Base-by-base conservation (phyloP, 768 basidiomycete species). In the Xerocomellus dryophilus region DNA sequence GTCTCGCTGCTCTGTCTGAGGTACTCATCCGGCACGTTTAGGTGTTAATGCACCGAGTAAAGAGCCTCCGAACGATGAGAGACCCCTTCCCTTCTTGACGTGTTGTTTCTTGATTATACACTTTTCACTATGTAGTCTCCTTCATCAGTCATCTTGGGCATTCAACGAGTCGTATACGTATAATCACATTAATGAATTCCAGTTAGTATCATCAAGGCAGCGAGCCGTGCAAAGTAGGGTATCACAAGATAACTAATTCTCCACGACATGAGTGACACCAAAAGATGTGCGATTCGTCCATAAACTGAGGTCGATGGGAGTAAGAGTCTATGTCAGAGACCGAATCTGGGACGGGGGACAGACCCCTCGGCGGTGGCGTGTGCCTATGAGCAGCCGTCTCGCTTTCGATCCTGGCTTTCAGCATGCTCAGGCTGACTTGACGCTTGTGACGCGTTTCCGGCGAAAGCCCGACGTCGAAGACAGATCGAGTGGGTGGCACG, bases 271-370 rank as follows among this genome's bases (percentile, higher is more conserved):
- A 82, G 64, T 84, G 79, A 72, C 90, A 93, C 90, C 91, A 93
- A 73, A 93, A 93, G 17, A 93, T 82, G 66, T 93, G 90, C 25
- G 90, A 84, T 61, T 93, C 90, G 62, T 93, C 91, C 73, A 92
- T 73, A 66, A 92, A 93, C 64, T 90, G 89, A 4, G 87, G 78
- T 47, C 85, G 82, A 41, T 58, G 58, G 2, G 63, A 43, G 17
- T 55, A 36, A 1, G 57, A 35, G 18, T 66, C 62, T 1, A 61
- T 65, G 17, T 65, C 59, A 0, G 61, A 61, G 18, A 39, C 3
- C 0, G 57, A 32, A 32, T 69, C 71, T 27, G 78, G 78, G 29
- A 80, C 76, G 21, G 81, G 81, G 35, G 85, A 85, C 48, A 84
- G 71, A 14, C 78, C 75, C 46, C 84, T 74, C 18, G 82, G 82